Conservation (phyloP, 805 yeast genomes). For the Danielozyma ontarioensis region DNA sequence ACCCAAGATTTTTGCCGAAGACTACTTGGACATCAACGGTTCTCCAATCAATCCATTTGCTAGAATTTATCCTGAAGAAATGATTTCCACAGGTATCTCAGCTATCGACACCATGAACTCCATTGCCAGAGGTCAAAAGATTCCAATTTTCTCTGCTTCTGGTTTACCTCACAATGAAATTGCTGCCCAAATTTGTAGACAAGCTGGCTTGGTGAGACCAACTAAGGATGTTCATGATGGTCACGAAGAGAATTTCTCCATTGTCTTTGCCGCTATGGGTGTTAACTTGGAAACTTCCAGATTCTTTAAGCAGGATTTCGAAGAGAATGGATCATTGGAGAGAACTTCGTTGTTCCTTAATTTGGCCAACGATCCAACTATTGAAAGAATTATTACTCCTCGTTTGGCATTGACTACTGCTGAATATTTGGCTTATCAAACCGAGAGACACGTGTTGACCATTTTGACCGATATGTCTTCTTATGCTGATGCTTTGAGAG, state of each 20-base stretch:
- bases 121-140: conserved; percentile 99
- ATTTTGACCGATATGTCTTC: conserved; percentile 99
- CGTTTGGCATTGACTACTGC: conserved; percentile 98
- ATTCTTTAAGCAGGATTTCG: conserved; percentile 98
- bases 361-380: conserved; percentile 98
- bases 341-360: conserved; percentile 95
- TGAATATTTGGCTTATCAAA: conserved; percentile 96
- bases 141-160: conserved; percentile 97
- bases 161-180: conserved; percentile 99
- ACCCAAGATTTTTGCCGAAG: conserved; percentile 97
- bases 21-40: conserved; percentile 96
- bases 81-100: conserved; percentile 98
- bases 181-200: conserved; percentile 99
- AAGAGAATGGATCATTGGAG: conserved; percentile 97
- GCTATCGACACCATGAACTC: conserved; percentile 99
- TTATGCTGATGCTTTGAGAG: conserved; percentile 99
- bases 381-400: conserved; percentile 98
- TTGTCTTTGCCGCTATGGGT: conserved; percentile 99
- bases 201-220: conserved; percentile 98
- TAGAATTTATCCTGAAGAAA: conserved; percentile 98
- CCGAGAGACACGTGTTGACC: conserved; percentile 98
- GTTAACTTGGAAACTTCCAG: conserved; percentile 97
- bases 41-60: conserved; percentile 98
- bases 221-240: conserved; percentile 99
- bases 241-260: conserved; percentile 98